Evolutionary conservation across 495 filamentous ascomycete species (phyloP).

Genomic region (Trichoderma gamsii): DNA sequence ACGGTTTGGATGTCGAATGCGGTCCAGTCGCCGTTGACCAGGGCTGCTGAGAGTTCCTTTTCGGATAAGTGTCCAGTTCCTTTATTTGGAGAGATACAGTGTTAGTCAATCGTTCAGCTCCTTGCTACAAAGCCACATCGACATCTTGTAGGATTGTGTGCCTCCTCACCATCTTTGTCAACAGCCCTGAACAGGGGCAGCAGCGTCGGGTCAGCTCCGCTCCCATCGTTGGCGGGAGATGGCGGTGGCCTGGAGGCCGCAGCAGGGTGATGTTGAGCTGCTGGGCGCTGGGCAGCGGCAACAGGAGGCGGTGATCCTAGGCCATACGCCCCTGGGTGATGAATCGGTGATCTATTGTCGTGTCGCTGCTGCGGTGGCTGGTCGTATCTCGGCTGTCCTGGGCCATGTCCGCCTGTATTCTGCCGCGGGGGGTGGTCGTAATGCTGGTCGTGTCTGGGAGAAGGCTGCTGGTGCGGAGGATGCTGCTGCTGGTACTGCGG

Average conservation of each 20-base stretch:
- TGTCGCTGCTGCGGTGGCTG: slow-evolving; percentile 19
- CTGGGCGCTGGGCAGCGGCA: slow-evolving; percentile 41
- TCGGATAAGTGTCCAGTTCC: slow-evolving; percentile 80
- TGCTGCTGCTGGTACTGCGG: slow-evolving; percentile 25
- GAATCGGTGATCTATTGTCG: background rate
- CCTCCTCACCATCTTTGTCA: slow-evolving; percentile 66
- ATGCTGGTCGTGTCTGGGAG: slow-evolving; percentile 17
- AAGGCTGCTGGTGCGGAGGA: background rate
- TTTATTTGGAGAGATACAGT: slow-evolving; percentile 23
- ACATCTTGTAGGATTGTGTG: background rate
- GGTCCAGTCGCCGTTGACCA: slow-evolving; percentile 94
- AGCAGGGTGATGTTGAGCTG: slow-evolving; percentile 47
- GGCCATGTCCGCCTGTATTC: background rate
- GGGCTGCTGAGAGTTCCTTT: slow-evolving; percentile 77
- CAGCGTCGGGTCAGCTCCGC: slow-evolving; percentile 63
- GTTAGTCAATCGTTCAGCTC: background rate
- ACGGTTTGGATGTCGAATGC: slow-evolving; percentile 95
- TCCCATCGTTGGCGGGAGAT: slow-evolving; percentile 54
- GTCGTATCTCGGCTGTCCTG: slow-evolving; percentile 17
- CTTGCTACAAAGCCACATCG: background rate
- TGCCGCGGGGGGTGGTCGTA: slow-evolving; percentile 31
- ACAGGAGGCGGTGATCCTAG: slow-evolving; percentile 36
- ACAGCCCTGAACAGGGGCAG: slow-evolving; percentile 86
- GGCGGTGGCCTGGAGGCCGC: slow-evolving; percentile 56
- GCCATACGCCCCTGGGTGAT: slow-evolving; percentile 5